These are phyloP conservation scores for Coprinopsis sp. DNA, from an alignment of 768 basidiomycete genomes.

Conservation along the genomic window DNA sequence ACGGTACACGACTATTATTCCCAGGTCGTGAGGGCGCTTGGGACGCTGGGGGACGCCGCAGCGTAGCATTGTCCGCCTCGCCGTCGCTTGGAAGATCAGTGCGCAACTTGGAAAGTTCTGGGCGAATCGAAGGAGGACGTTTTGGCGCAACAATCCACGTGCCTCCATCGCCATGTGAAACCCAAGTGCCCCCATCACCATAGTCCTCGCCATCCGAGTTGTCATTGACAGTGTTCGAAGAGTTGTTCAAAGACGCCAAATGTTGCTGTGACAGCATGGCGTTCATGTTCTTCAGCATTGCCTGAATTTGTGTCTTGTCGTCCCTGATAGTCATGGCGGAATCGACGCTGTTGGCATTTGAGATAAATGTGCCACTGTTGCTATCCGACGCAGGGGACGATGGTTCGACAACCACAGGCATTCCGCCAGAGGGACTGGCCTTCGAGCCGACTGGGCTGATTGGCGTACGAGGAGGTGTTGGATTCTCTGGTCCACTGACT, in stretches of 20 bases:
- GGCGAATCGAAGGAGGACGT: constrained; percentile 29
- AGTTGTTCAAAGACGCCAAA: constrained; percentile 9
- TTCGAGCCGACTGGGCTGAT: constrained; percentile 47
- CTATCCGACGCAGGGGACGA: constrained; percentile 22
- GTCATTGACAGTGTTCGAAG: constrained; percentile 11
- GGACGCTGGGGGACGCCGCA: too few species aligned
- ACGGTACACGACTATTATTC: too few species aligned
- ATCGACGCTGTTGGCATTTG: constrained; percentile 8
- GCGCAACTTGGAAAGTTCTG: constrained; percentile 39
- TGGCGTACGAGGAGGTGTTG: constrained; percentile 60
- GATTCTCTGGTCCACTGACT: constrained; percentile 38
- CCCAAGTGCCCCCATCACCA: constrained; percentile 38
- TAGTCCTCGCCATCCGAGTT: constrained; percentile 40
- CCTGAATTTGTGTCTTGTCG: constrained; percentile 17
- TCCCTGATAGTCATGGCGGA: constrained; percentile 21
- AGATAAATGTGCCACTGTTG: constrained; percentile 10
- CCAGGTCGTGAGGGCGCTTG: too few species aligned
- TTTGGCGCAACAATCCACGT: too few species aligned
- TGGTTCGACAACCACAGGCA: constrained; percentile 18
- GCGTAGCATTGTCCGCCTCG: constrained; percentile 16
- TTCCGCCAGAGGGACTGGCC: constrained; percentile 17
- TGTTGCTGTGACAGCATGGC: constrained; percentile 8
- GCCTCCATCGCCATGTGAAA: constrained; percentile 13
- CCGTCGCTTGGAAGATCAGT: constrained; percentile 24
- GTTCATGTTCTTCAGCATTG: constrained; percentile 14